phyloP scores from a whole-genome alignment of 78 protist genomes.

The Dictyostelium citrinum region DNA sequence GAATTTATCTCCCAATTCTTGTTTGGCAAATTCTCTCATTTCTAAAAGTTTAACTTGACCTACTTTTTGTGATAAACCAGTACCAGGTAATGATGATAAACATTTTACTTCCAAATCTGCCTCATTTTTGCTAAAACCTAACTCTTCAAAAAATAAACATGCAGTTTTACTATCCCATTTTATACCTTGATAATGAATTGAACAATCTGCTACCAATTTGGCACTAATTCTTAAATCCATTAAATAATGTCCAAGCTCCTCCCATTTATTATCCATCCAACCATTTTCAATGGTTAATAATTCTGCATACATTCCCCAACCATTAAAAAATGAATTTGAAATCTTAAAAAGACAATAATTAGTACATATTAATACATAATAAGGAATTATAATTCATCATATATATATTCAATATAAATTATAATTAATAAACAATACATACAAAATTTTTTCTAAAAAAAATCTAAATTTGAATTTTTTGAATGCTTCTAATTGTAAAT shows the following conservation, averaged over 20 bases:
- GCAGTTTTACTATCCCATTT: slow-evolving; percentile 31
- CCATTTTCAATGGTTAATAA: slow-evolving; percentile 23
- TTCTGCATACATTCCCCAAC: slow-evolving; percentile 28
- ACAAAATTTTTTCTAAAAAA: slow-evolving; percentile 49
- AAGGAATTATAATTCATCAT: too few species aligned
- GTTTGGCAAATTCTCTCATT: slow-evolving; percentile 7
- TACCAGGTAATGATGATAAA: slow-evolving; percentile 21
- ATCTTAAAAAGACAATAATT: not conserved
- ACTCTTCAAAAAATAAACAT: not conserved
- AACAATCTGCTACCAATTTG: not conserved
- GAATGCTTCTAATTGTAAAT: slow-evolving; percentile 20
- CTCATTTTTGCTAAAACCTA: not conserved
- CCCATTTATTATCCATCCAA: slow-evolving; percentile 14
- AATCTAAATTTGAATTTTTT: not conserved
- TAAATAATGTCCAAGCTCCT: slow-evolving; percentile 3
- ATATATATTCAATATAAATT: too few species aligned
- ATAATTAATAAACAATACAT: not conserved
- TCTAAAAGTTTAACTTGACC: slow-evolving; percentile 36
- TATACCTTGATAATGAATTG: slow-evolving; percentile 33
- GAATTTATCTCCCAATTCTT: not conserved
- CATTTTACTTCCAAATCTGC: not conserved
- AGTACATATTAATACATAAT: too few species aligned
- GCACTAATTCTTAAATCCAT: slow-evolving; percentile 14
- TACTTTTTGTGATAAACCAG: slow-evolving; percentile 9
- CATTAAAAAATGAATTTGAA: slow-evolving; percentile 4